phyloP scores from a whole-genome alignment of 176 grass and related monocot genomes.

The sorghum (Sorghum bicolor) region DNA sequence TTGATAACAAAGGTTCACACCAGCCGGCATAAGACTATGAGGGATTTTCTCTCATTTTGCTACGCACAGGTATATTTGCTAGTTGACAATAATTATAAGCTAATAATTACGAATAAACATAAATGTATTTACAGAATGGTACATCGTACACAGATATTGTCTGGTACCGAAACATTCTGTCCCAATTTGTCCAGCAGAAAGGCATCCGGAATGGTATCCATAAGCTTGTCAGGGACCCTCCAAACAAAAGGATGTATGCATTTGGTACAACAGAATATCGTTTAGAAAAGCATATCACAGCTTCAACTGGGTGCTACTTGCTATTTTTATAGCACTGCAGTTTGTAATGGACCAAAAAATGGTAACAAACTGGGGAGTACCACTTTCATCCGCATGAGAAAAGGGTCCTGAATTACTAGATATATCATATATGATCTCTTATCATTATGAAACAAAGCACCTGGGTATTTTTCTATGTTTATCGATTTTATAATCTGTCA shows the following conservation, averaged over 20 bases:
- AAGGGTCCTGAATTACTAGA: background rate
- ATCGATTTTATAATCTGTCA: background rate
- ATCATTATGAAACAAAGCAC: background rate
- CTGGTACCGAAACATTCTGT: too few species aligned
- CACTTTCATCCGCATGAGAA: background rate
- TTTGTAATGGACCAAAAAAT: background rate
- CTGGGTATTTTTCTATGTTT: background rate
- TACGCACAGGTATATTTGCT: too few species aligned
- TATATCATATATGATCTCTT: background rate
- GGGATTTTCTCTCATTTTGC: too few species aligned
- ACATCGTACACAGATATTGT: too few species aligned
- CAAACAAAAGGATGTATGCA: background rate
- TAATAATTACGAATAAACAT: too few species aligned
- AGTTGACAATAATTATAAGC: too few species aligned
- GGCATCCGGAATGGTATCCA: too few species aligned
- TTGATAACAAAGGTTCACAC: background rate
- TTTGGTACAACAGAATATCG: constrained; percentile 2
- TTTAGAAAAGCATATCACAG: background rate
- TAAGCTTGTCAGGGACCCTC: background rate
- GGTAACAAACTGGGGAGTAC: background rate
- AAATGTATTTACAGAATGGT: too few species aligned
- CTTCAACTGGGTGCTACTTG: background rate
- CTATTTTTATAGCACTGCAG: background rate
- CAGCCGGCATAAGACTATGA: too few species aligned
- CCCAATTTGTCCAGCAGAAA: too few species aligned